These are phyloP conservation scores for Pseudogymnoascus sp. DNA, from an alignment of 2,329 filamentous ascomycete species.

Conservation along the genomic window DNA sequence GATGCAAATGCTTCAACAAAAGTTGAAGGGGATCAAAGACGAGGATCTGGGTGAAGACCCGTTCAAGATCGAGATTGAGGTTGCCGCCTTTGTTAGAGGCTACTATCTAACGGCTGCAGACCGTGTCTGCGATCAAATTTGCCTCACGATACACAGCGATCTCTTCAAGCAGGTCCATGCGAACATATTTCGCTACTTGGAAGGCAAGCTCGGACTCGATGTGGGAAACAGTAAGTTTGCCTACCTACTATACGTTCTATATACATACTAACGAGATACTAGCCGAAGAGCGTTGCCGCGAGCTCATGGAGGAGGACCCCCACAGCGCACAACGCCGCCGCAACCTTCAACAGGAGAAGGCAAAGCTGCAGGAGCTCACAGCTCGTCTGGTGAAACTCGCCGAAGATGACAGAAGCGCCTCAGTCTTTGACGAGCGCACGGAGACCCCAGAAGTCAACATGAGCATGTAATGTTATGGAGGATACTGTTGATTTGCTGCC, in stretches of 20 bases:
- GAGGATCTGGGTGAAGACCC: slow-evolving; percentile 45
- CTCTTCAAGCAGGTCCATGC: slow-evolving; percentile 12
- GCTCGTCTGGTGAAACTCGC: slow-evolving; percentile 10
- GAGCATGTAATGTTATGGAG: background rate
- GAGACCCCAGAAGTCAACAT: background rate
- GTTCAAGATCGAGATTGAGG: slow-evolving; percentile 50
- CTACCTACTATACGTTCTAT: background rate
- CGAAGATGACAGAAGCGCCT: slow-evolving; percentile 2
- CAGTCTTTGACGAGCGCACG: background rate
- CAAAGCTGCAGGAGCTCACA: slow-evolving; percentile 9
- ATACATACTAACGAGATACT: background rate
- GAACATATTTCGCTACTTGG: slow-evolving; percentile 12
- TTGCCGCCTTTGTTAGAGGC: slow-evolving; percentile 53
- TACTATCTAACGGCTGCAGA: slow-evolving; percentile 61
- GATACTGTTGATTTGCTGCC: background rate
- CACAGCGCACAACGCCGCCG: slow-evolving; percentile 7
- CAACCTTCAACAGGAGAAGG: slow-evolving; percentile 8
- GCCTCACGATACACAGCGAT: slow-evolving; percentile 12
- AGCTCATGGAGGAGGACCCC: slow-evolving; percentile 12
- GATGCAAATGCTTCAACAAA: background rate
- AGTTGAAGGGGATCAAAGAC: slow-evolving; percentile 12
- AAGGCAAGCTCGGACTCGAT: slow-evolving; percentile 13
- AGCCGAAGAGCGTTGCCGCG: slow-evolving; percentile 12
- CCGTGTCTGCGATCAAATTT: slow-evolving; percentile 49
- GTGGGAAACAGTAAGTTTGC: slow-evolving; percentile 12